Evolutionary conservation across 2,329 filamentous ascomycete species (phyloP).

Genomic region (Botryotinia globosa): DNA sequence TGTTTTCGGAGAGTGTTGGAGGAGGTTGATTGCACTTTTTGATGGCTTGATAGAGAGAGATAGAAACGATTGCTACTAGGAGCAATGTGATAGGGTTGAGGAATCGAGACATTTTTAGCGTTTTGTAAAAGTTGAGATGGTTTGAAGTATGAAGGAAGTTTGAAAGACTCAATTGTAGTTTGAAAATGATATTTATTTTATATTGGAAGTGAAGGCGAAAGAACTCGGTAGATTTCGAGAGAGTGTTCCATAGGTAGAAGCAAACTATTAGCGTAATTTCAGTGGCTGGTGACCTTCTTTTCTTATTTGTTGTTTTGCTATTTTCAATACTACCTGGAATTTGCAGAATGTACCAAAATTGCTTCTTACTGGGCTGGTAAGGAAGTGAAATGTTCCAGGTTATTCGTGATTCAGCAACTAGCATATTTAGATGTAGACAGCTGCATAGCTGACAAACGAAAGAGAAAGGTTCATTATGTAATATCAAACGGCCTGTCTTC

Average conservation of each 20-base stretch:
- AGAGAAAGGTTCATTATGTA: no score
- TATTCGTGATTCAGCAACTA: no score
- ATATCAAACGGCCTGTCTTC: no score
- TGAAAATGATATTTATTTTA: neutral
- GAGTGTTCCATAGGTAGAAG: neutral
- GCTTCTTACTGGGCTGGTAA: no score
- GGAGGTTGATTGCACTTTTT: neutral
- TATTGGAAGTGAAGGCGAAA: neutral
- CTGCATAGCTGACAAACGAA: no score
- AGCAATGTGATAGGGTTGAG: neutral
- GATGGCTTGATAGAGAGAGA: neutral
- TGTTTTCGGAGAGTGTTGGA: neutral
- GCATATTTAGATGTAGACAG: no score
- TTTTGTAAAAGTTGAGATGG: neutral
- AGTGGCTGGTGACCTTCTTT: neutral
- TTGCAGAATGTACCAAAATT: no score
- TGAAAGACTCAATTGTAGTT: neutral
- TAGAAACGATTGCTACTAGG: accelerated
- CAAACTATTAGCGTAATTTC: neutral
- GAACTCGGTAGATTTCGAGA: neutral
- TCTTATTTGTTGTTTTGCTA: no score
- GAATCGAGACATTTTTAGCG: neutral
- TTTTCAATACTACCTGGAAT: no score
- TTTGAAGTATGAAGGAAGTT: neutral
- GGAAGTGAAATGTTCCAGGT: no score